These are phyloP conservation scores for Farysia itapuensis DNA, from an alignment of 1,284 basidiomycete genomes.

Conservation along the genomic window DNA sequence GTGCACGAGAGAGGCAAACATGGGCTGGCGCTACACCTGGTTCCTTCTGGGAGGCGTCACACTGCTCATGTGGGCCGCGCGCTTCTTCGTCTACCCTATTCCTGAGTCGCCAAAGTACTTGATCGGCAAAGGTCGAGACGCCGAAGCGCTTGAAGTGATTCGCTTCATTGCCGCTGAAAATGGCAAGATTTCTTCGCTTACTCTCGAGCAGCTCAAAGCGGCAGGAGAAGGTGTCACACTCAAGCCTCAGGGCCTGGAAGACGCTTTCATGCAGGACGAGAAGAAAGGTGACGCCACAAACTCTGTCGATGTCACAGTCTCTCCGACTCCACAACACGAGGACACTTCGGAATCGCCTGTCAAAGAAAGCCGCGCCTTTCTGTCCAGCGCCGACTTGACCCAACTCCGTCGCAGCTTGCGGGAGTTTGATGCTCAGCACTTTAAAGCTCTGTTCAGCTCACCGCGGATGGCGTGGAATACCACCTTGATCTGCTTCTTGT, in stretches of 20 bases:
- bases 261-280: conserved; percentile 62
- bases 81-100: conserved; percentile 62
- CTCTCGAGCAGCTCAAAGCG: conserved; percentile 39
- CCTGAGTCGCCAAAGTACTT: conserved; percentile 71
- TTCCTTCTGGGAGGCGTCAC: conserved; percentile 58
- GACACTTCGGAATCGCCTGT: not conserved
- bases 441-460: conserved; percentile 69
- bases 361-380: conserved; percentile 7
- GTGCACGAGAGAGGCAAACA: conserved; percentile 65
- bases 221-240: conserved; percentile 42
- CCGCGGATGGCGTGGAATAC: conserved; percentile 69
- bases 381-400: conserved; percentile 12
- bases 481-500: conserved; percentile 66
- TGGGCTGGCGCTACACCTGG: conserved; percentile 70
- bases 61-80: conserved; percentile 54
- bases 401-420: conserved; percentile 13
- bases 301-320: not conserved
- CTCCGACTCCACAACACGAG: not conserved
- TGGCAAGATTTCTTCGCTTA: conserved; percentile 58
- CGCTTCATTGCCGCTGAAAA: conserved; percentile 73
- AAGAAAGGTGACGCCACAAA: conserved; percentile 49
- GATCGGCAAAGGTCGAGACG: conserved; percentile 72
- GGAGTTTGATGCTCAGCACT: conserved; percentile 61
- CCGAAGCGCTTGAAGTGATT: conserved; percentile 72
- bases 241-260: conserved; percentile 9